Conservation (phyloP, 352 stramenopile genomes). For the Phytopythium boreale region DNA sequence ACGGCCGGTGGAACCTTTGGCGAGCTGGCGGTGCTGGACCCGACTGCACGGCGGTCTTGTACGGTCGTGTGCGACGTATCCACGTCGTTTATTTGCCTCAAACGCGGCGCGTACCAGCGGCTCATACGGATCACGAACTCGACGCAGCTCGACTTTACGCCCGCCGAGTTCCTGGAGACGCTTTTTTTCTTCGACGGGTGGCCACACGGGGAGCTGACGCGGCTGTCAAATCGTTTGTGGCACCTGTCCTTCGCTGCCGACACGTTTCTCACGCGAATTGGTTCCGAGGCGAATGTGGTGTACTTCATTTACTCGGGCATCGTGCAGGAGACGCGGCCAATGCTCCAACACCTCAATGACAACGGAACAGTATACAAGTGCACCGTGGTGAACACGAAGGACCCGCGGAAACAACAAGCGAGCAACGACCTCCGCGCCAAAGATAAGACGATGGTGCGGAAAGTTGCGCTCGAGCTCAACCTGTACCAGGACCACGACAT, state of each 20-base stretch:
- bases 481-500: conserved; percentile 83
- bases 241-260: conserved; percentile 63
- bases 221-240: conserved; percentile 62
- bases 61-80: conserved; percentile 67
- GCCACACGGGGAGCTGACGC: conserved; percentile 68
- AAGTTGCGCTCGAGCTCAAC: conserved; percentile 53
- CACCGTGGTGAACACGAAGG: conserved; percentile 29
- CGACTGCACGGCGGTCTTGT: conserved; percentile 62
- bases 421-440: conserved; percentile 8
- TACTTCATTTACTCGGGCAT: conserved; percentile 81
- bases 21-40: conserved; percentile 80
- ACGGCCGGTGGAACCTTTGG: conserved; percentile 70
- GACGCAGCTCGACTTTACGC: conserved; percentile 75
- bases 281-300: conserved; percentile 62
- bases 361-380: conserved; percentile 63
- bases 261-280: conserved; percentile 66
- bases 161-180: conserved; percentile 79
- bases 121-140: conserved; percentile 82
- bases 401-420: conserved; percentile 16
- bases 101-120: conserved; percentile 77
- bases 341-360: conserved; percentile 61
- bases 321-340: conserved; percentile 72
- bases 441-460: neutral
- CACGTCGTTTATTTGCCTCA: conserved; percentile 86
- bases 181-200: conserved; percentile 79